These are phyloP conservation scores for Wickerhamiella nectarea DNA, from an alignment of 805 yeast genomes.

Conservation along the genomic window DNA sequence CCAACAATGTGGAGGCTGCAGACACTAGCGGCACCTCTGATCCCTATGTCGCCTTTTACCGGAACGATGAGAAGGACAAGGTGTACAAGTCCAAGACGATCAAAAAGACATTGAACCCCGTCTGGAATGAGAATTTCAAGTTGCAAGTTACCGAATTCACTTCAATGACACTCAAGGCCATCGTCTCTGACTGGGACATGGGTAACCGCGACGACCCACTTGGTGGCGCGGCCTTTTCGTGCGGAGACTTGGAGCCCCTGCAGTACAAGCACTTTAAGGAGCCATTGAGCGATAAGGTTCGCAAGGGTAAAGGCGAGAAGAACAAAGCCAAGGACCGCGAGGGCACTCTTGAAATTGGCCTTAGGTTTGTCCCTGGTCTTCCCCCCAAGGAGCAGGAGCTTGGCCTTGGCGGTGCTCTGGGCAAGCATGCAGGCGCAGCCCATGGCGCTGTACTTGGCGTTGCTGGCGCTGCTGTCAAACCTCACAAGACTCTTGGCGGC, in stretches of 20 bases:
- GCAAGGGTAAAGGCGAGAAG: slow-evolving; percentile 31
- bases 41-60: slow-evolving; percentile 62
- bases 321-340: slow-evolving; percentile 36
- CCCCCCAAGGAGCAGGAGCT: slow-evolving; percentile 19
- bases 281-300: slow-evolving; percentile 31
- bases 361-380: slow-evolving; percentile 50
- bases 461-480: slow-evolving; percentile 31
- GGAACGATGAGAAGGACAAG: slow-evolving; percentile 43
- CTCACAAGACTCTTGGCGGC: slow-evolving; percentile 30
- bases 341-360: slow-evolving; percentile 49
- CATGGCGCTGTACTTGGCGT: slow-evolving; percentile 36
- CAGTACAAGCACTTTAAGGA: slow-evolving; percentile 38
- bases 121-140: slow-evolving; percentile 58
- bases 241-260: slow-evolving; percentile 49
- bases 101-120: slow-evolving; percentile 84
- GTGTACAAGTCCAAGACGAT: slow-evolving; percentile 63
- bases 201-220: slow-evolving; percentile 77
- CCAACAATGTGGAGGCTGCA: slow-evolving; percentile 62
- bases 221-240: slow-evolving; percentile 47
- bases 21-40: slow-evolving; percentile 89
- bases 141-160: slow-evolving; percentile 15
- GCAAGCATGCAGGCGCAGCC: slow-evolving; percentile 28
- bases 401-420: slow-evolving; percentile 14
- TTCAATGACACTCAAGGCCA: slow-evolving; percentile 26
- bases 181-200: slow-evolving; percentile 82